These are phyloP conservation scores for Cicer judaicum DNA, from an alignment of 306 rosid species.

Conservation along the genomic window DNA sequence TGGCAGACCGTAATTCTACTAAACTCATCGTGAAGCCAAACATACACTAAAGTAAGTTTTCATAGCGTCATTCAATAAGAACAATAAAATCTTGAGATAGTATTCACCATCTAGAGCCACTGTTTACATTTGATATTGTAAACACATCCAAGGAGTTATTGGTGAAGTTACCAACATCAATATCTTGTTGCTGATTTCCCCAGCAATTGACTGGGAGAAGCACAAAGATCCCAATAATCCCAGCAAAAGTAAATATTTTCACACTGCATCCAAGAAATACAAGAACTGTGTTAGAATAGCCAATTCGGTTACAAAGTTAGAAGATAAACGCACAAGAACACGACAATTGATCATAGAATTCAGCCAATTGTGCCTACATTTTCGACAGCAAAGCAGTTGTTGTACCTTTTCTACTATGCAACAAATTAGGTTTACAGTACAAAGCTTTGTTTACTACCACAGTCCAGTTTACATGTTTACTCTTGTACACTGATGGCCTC, in stretches of 20 bases:
- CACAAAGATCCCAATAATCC: constrained; percentile 77
- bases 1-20: no score
- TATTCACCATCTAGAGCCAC: constrained; percentile 51
- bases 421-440: no score
- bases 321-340: no score
- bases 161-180: constrained; percentile 40
- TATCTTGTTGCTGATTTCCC: constrained; percentile 58
- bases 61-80: constrained; percentile 27
- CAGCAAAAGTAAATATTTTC: constrained; percentile 79
- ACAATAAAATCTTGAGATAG: constrained; percentile 39
- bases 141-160: constrained; percentile 51
- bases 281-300: neutral
- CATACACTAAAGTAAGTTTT: constrained; percentile 5
- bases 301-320: no score
- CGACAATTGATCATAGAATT: no score
- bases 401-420: no score
- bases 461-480: no score
- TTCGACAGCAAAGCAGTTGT: no score
- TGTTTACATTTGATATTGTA: constrained; percentile 52
- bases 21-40: neutral
- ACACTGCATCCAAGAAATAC: constrained; percentile 59
- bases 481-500: no score
- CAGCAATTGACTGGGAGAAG: constrained; percentile 88
- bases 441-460: no score
- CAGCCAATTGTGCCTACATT: no score